A percentile compares a stretch with the other conserved stretches of the same genome.
Conservation (phyloP, 768 basidiomycete species). For the Mycena crocata region DNA sequence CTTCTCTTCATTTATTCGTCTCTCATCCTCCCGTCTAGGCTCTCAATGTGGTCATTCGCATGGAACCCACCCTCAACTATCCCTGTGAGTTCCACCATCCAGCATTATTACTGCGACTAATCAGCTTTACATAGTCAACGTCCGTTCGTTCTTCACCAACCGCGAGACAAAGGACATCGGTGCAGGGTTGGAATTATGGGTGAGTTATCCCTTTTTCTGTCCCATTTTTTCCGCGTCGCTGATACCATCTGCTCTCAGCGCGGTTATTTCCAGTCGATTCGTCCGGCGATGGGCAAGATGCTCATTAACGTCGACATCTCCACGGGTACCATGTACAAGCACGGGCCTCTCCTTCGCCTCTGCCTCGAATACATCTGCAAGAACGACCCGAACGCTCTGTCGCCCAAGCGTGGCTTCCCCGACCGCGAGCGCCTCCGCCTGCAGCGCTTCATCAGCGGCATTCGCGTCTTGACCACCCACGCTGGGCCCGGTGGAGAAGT, state of each 20-base stretch:
- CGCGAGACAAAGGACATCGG: slow-evolving; percentile 60
- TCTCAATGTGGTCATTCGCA: slow-evolving; percentile 67
- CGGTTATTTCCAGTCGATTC: slow-evolving; percentile 71
- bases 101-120: not conserved
- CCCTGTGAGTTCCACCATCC: slow-evolving; percentile 47
- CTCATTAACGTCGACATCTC: slow-evolving; percentile 72
- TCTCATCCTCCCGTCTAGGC: slow-evolving; percentile 49
- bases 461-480: slow-evolving; percentile 46
- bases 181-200: slow-evolving; percentile 61
- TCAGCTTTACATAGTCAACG: slow-evolving; percentile 50
- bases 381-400: slow-evolving; percentile 52
- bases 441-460: slow-evolving; percentile 60
- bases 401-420: slow-evolving; percentile 49
- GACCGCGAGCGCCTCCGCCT: slow-evolving; percentile 63
- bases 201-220: not conserved
- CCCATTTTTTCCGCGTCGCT: not conserved
- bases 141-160: slow-evolving; percentile 70
- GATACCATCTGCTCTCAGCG: slow-evolving; percentile 65
- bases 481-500: slow-evolving; percentile 19
- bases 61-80: slow-evolving; percentile 66
- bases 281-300: slow-evolving; percentile 66
- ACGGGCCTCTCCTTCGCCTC: slow-evolving; percentile 58
- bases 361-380: slow-evolving; percentile 58
- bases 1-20: slow-evolving; percentile 17
- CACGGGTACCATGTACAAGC: slow-evolving; percentile 78